Evolutionary conservation across 768 basidiomycete genomes (phyloP).

Genomic region (Lentinula raphanica): DNA sequence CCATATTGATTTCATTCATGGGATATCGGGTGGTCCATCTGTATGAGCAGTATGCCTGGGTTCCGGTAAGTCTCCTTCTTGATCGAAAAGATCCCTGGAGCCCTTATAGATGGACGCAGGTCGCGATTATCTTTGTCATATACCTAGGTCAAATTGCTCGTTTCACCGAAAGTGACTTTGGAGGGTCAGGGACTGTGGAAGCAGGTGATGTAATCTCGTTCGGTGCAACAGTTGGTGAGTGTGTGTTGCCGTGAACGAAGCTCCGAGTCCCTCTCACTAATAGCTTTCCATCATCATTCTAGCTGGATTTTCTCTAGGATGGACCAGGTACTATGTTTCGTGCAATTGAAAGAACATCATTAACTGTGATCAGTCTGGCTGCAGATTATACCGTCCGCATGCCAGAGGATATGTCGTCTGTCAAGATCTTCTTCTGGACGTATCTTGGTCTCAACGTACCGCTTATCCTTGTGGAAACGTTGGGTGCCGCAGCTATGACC

Average conservation of each 20-base stretch:
- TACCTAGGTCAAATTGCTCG: neutral
- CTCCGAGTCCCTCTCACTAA: neutral
- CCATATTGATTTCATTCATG: conserved; percentile 1
- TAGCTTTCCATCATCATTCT: neutral
- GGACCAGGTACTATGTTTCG: neutral
- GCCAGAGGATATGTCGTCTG: conserved; percentile 13
- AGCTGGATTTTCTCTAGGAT: conserved; percentile 3
- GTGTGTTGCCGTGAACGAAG: conserved; percentile 36
- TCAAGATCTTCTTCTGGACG: conserved; percentile 43
- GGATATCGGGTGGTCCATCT: conserved; percentile 3
- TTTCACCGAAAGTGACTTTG: conserved; percentile 1
- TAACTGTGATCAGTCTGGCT: conserved; percentile 27
- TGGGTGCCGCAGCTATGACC: conserved; percentile 45
- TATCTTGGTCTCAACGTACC: conserved; percentile 49
- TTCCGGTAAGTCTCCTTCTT: neutral
- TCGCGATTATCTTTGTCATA: neutral
- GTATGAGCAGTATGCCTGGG: conserved; percentile 4
- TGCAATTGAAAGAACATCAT: neutral
- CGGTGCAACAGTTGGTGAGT: conserved; percentile 47
- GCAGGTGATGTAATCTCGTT: conserved; percentile 41
- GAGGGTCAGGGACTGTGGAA: neutral
- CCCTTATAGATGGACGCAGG: neutral
- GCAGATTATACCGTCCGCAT: conserved; percentile 57
- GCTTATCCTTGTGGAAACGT: conserved; percentile 14
- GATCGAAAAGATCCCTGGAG: neutral